Evolutionary conservation across 2,329 filamentous ascomycete genomes (phyloP), one percentile per base, ranked within the genome.

Genomic region (Cercospora zeae-maydis): DNA sequence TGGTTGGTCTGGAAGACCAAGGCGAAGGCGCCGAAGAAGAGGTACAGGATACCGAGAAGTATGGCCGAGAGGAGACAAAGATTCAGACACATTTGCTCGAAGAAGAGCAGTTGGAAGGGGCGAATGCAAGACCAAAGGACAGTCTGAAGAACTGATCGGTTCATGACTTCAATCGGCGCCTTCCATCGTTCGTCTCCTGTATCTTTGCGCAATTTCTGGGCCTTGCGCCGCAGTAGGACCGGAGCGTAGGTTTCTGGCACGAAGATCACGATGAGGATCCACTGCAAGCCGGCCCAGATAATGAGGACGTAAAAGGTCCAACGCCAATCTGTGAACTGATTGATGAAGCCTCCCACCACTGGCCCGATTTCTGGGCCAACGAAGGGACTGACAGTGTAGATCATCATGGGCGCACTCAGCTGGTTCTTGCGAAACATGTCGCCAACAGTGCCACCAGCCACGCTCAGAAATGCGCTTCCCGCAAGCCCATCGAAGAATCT

Each of bases 1-100:
- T 96, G 89, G 52, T 89, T 87, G 49, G 82, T 84, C 27, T 81
- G 75, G 72, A 96, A 96, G 14, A 96, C 87, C 49, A 96, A 79
- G 4, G 89, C 85, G 71, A 96, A 96, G 0, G 92, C 71, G 19
- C 92, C 92, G 74, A 96, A 96, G 80, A 96, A 96, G 39, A 96
- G 85, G 74, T 96, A 96, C 2, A 96, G 79, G 49, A 96, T 89
- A 4, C 92, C 93, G 7, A 96, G 81, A n/a, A 96, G 80, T 59
- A 97, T 85, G 39, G 92, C 91, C 0, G 90, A 91, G 70, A 93
- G 90, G 21, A 95, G 78, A 76, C 92, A 95, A 27, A 97, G 85
- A 68, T 87, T 86, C 62, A 95, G 80, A 63, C 88, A 90, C 91
- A 96, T 97, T 67, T 90, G 91, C 79, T 75, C 73, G 59, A 90